Evolutionary conservation across 1,139 yeast species (phyloP).

Genomic region (Chernovozyma aurita): DNA sequence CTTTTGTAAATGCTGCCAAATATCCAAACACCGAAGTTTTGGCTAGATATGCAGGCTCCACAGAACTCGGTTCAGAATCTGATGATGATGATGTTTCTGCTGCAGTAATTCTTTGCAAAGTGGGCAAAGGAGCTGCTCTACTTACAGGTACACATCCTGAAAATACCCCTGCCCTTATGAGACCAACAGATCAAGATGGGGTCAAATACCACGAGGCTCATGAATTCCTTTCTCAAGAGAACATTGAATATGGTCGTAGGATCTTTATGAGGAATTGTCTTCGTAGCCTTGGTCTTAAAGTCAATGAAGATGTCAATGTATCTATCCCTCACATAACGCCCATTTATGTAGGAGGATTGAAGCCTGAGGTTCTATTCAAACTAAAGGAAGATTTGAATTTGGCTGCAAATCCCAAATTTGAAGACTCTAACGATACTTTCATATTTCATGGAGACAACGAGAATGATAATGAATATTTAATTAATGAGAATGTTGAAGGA

Average conservation of each 20-base stretch:
- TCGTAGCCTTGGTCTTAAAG: constrained; percentile 59
- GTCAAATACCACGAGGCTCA: constrained; percentile 31
- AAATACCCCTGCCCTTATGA: constrained; percentile 55
- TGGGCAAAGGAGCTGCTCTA: constrained; percentile 73
- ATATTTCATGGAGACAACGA: constrained; percentile 34
- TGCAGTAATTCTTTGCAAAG: constrained; percentile 60
- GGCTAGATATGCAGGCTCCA: constrained; percentile 54
- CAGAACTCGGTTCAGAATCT: constrained; percentile 35
- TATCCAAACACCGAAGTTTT: constrained; percentile 60
- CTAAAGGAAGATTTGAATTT: constrained; percentile 40
- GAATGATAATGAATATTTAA: constrained; percentile 16
- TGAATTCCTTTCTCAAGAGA: constrained; percentile 26
- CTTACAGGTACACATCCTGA: constrained; percentile 93
- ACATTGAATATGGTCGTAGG: constrained; percentile 44
- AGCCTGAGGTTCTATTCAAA: constrained; percentile 22
- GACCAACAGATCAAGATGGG: constrained; percentile 16
- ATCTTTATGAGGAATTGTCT: constrained; percentile 55
- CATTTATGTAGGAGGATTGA: constrained; percentile 38
- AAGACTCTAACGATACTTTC: constrained; percentile 53
- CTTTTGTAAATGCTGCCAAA: constrained; percentile 70
- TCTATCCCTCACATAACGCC: constrained; percentile 72
- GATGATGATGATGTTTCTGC: constrained; percentile 47
- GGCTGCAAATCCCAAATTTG: constrained; percentile 31
- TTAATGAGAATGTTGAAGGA: constrained; percentile 18
- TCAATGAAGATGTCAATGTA: constrained; percentile 45